Base-by-base conservation (phyloP, 176 grass and related monocot genomes). In the Puccinellia tenuiflora region DNA sequence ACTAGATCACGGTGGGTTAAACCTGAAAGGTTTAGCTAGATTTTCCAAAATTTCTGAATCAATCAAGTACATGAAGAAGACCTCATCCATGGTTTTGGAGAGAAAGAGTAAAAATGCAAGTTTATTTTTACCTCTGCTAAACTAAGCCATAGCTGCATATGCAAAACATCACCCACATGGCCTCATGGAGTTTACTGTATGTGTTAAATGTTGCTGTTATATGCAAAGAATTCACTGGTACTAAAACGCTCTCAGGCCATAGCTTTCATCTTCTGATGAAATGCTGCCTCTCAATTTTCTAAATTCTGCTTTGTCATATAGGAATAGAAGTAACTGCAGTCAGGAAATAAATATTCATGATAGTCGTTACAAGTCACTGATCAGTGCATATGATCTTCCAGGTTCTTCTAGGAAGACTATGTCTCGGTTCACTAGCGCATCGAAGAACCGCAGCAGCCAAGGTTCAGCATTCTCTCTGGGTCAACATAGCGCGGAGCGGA, bases 321-420 rank as follows among this genome's bases (percentile, higher is more conserved):
- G 28, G 72, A 67, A 18, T 65, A 20, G 15, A 16, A 21, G 17
- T 74, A 52, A 40, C 46, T 21, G 9, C 85, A 28, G 17, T 31
- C 59, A n/a, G 24, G 21, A 38, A 52, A 45, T 1, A 73, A 45
- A 24, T 29, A 55, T 51, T 30, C 2, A 3, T 33, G 2, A 34
- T 13, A 50, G 34, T 34, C 38, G 17, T 33, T 17, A 61, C 53
- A 30, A 28, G 30, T 43, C 31, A 34, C 47, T 67, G 56, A 66
- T 24, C 45, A 30, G 13, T 62, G 28, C 11, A 14, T 18, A 38
- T 81, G n/a, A n/a, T 47, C 7, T 57, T 56, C 22, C 60, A 86
- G 80, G 88, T 88, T 86, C 76, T 81, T 88, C 30, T 40, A 79
- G 61, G 46, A 93, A 83, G 86, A 86, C 81, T 5, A 88, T 60